phyloP scores from a whole-genome alignment of 768 basidiomycete genomes.

The Infundibulicybe gibba region DNA sequence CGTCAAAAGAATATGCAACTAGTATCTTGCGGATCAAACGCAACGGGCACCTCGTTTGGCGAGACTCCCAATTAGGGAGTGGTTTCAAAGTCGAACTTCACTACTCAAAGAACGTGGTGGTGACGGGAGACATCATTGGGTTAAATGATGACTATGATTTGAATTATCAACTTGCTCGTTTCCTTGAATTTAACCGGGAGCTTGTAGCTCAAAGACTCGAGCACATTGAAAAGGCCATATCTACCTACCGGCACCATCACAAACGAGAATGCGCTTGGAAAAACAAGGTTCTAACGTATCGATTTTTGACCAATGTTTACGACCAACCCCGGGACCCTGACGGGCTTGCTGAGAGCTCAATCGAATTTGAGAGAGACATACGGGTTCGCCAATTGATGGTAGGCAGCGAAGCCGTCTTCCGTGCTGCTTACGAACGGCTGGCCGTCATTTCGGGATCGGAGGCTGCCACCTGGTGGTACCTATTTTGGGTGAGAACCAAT shows the following conservation, averaged over 20 bases:
- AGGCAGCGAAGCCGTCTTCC: slow-evolving; percentile 41
- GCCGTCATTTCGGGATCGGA: slow-evolving; percentile 42
- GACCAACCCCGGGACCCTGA: slow-evolving; percentile 45
- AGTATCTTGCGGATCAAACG: slow-evolving; percentile 50
- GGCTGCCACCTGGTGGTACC: slow-evolving; percentile 71
- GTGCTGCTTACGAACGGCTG: slow-evolving; percentile 50
- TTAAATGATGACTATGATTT: slow-evolving; percentile 64
- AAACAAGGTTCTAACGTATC: slow-evolving; percentile 50
- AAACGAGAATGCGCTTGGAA: slow-evolving; percentile 50
- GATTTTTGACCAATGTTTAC: slow-evolving; percentile 60
- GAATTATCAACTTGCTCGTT: slow-evolving; percentile 57
- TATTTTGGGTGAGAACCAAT: slow-evolving; percentile 61
- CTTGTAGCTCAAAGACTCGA: slow-evolving; percentile 41
- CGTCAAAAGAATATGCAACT: too few relatives aligned
- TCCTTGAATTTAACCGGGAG: slow-evolving; percentile 53
- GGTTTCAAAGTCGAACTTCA: slow-evolving; percentile 62
- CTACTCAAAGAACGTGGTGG: slow-evolving; percentile 48
- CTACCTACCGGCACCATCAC: slow-evolving; percentile 48
- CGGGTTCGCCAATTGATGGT: slow-evolving; percentile 52
- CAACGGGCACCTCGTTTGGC: slow-evolving; percentile 48
- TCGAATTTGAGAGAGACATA: slow-evolving; percentile 48
- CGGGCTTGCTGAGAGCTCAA: slow-evolving; percentile 39
- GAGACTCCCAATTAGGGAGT: slow-evolving; percentile 56
- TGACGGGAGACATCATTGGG: slow-evolving; percentile 54
- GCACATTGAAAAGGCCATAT: slow-evolving; percentile 42